Percentiles rank a stretch among this genome's conserved stretches.
Conservation (phyloP, 768 basidiomycete genomes). For the Mycena maculata region DNA sequence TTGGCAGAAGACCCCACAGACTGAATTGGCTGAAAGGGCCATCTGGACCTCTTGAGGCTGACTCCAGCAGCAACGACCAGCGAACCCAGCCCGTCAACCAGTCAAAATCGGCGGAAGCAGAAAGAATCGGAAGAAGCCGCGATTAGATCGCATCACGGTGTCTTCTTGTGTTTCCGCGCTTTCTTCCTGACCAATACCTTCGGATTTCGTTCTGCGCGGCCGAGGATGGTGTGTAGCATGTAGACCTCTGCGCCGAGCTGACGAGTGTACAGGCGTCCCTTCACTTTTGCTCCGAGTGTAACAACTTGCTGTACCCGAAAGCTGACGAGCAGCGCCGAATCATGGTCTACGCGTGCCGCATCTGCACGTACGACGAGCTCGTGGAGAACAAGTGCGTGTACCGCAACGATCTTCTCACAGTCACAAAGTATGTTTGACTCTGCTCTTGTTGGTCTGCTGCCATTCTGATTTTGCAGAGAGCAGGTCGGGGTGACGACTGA, state of each 20-base stretch:
- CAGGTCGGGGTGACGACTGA: conserved; percentile 94
- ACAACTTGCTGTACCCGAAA: conserved; percentile 73
- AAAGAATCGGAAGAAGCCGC: no score
- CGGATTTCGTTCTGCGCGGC: background rate
- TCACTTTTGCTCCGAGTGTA: conserved; percentile 94
- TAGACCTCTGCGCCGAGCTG: background rate
- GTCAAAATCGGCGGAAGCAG: no score
- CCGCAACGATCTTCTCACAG: conserved; percentile 90
- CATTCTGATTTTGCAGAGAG: conserved; percentile 65
- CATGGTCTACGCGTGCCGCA: conserved; percentile 92
- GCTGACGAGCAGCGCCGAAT: conserved; percentile 76
- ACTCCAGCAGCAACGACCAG: no score
- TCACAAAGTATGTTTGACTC: conserved; percentile 77
- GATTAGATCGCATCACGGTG: no score
- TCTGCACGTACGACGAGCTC: conserved; percentile 88
- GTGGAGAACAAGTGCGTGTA: conserved; percentile 93
- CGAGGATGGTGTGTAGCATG: background rate
- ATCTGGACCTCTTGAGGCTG: no score
- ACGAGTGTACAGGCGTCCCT: conserved; percentile 74
- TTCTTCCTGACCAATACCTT: background rate
- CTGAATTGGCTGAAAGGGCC: no score
- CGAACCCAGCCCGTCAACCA: no score
- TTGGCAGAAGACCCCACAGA: no score
- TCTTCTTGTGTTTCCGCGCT: no score
- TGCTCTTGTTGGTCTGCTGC: background rate